Conservation (phyloP, 805 yeast species). For the Metschnikowia amazonensis region DNA sequence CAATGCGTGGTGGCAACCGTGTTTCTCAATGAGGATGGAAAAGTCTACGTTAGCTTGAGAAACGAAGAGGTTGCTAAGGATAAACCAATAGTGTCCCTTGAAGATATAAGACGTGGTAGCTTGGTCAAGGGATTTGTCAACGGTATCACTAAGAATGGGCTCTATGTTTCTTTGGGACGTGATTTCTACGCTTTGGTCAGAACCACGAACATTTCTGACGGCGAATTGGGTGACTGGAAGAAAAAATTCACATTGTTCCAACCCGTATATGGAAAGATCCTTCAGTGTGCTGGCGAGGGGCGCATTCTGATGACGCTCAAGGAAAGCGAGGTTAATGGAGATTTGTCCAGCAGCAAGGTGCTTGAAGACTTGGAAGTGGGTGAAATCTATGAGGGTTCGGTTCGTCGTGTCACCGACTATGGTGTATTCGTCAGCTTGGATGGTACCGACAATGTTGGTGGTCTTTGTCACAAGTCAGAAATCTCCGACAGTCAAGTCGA, state of each 20-base stretch:
- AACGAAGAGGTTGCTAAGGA: slow-evolving; percentile 46
- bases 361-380: slow-evolving; percentile 69
- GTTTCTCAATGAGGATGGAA: slow-evolving; percentile 44
- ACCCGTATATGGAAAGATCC: slow-evolving; percentile 68
- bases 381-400: slow-evolving; percentile 71
- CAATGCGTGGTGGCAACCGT: slow-evolving; percentile 59
- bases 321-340: slow-evolving; percentile 75
- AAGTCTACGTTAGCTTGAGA: slow-evolving; percentile 63
- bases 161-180: slow-evolving; percentile 74
- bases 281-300: slow-evolving; percentile 57
- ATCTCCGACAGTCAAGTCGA: slow-evolving; percentile 67
- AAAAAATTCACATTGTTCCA: slow-evolving; percentile 67
- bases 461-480: slow-evolving; percentile 83
- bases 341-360: slow-evolving; percentile 50
- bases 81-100: slow-evolving; percentile 42
- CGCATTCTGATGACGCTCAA: slow-evolving; percentile 75
- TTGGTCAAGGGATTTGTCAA: slow-evolving; percentile 80
- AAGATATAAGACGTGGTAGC: slow-evolving; percentile 64
- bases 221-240: slow-evolving; percentile 85
- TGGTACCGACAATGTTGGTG: slow-evolving; percentile 70
- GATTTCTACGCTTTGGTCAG: slow-evolving; percentile 73
- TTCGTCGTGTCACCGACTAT: slow-evolving; percentile 73
- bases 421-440: slow-evolving; percentile 88
- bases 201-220: slow-evolving; percentile 76
- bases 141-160: slow-evolving; percentile 68